phyloP scores from a whole-genome alignment of 768 basidiomycete species.

The Pleurotus djamor region DNA sequence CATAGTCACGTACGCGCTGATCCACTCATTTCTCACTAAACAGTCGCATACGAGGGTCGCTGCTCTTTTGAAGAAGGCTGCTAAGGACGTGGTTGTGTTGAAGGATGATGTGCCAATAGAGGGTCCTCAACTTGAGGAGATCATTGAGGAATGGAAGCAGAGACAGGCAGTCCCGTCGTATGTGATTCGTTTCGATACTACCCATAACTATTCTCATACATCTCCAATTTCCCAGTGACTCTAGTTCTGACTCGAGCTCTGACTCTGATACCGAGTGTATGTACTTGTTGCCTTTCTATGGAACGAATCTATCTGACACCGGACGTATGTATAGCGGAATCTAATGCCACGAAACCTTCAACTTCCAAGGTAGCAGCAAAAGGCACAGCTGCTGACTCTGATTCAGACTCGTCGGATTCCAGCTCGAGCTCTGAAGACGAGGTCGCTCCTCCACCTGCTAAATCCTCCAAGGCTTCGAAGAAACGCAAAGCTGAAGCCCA shows the following conservation, averaged over 20 bases:
- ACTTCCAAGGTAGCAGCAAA: no score
- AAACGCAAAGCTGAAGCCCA: not conserved
- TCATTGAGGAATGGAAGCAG: constrained; percentile 64
- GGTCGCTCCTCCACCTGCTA: not conserved
- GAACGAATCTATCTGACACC: not conserved
- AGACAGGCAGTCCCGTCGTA: constrained; percentile 18
- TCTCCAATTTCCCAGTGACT: not conserved
- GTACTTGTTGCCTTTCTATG: not conserved
- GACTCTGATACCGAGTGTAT: constrained; percentile 1
- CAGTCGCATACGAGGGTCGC: constrained; percentile 71
- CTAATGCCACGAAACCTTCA: no score
- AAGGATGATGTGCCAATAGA: constrained; percentile 48
- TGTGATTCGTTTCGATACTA: constrained; percentile 10
- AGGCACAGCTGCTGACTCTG: not conserved
- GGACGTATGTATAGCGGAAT: no score
- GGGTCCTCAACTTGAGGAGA: constrained; percentile 59
- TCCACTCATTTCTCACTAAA: constrained; percentile 70
- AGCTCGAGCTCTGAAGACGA: constrained; percentile 6
- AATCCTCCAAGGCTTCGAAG: not conserved
- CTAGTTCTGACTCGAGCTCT: constrained; percentile 3
- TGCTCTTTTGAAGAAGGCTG: constrained; percentile 71
- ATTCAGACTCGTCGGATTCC: no score
- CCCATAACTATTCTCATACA: constrained; percentile 1
- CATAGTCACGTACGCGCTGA: constrained; percentile 72
- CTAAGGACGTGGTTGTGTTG: constrained; percentile 56